Evolutionary conservation across 768 basidiomycete genomes (phyloP).

Genomic region (Rhizopogon vulgaris): DNA sequence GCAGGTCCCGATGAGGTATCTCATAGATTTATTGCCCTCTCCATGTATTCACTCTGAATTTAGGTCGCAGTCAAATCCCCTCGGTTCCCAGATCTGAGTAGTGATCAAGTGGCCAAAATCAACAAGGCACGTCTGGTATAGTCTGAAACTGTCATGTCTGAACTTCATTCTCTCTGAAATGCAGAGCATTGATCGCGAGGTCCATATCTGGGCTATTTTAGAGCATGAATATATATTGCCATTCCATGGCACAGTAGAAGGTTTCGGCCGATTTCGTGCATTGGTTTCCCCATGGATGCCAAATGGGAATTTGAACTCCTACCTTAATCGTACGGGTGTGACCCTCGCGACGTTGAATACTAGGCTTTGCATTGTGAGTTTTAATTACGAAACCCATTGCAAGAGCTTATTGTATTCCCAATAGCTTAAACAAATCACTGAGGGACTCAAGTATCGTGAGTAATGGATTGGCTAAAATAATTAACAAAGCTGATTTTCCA

Average conservation of each 20-base stretch:
- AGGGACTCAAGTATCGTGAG: conserved; percentile 35
- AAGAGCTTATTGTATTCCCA: not conserved
- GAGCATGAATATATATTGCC: conserved; percentile 33
- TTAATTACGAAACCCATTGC: not conserved
- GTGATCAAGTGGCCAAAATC: not conserved
- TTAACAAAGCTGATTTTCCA: not conserved
- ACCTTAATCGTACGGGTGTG: conserved; percentile 31
- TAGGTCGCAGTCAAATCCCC: conserved; percentile 6
- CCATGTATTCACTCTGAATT: not conserved
- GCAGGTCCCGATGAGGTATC: not conserved
- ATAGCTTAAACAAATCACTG: conserved; percentile 34
- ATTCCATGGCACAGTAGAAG: conserved; percentile 29
- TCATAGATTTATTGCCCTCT: not conserved
- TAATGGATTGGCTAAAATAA: not conserved
- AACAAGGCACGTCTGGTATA: not conserved
- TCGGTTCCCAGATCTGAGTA: not conserved
- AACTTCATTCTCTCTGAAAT: not conserved
- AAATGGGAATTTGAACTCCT: conserved; percentile 32
- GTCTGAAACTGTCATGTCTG: not conserved
- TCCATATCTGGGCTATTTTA: conserved; percentile 32
- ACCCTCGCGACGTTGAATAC: conserved; percentile 27
- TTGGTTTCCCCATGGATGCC: conserved; percentile 41
- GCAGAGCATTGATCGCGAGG: conserved; percentile 27
- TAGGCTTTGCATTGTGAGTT: conserved; percentile 29
- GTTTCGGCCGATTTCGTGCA: conserved; percentile 29